Conservation (phyloP, 306 rosid species). For the Benincasa hispida region DNA sequence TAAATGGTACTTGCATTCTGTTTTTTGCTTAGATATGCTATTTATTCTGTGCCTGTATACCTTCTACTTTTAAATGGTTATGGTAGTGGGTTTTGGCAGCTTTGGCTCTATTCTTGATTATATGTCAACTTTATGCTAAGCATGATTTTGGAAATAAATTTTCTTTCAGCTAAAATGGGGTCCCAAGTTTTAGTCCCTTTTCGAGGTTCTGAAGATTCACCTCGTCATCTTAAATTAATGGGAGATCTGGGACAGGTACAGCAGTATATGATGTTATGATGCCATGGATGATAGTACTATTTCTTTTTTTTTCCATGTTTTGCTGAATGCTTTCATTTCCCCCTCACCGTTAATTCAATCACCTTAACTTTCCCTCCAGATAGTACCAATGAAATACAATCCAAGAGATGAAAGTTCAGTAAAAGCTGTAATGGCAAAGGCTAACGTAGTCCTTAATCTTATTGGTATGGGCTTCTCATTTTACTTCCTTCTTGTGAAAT, state of each 20-base stretch:
- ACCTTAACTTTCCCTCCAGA: slow-evolving; percentile 25
- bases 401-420: slow-evolving; percentile 92
- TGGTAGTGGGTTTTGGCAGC: neutral
- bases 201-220: slow-evolving; percentile 90
- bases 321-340: neutral
- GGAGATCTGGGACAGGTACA: slow-evolving; percentile 99
- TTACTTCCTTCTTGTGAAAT: neutral
- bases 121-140: neutral
- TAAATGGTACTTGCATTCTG: neutral
- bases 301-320: slow-evolving; percentile 1
- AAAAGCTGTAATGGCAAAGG: slow-evolving; percentile 95
- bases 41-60: neutral
- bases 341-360: slow-evolving; percentile 15
- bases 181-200: slow-evolving; percentile 90
- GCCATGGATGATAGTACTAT: neutral
- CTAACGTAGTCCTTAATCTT: slow-evolving; percentile 89
- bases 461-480: slow-evolving; percentile 45
- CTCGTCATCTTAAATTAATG: slow-evolving; percentile 92
- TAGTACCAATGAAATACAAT: slow-evolving; percentile 92
- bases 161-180: slow-evolving; percentile 84
- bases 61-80: neutral
- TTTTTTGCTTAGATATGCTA: neutral
- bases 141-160: slow-evolving; percentile 1
- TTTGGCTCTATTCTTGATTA: neutral
- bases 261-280: slow-evolving; percentile 1